Conservation (phyloP, 2,329 filamentous ascomycete genomes). For the Phyllosticta citrichinensis region DNA sequence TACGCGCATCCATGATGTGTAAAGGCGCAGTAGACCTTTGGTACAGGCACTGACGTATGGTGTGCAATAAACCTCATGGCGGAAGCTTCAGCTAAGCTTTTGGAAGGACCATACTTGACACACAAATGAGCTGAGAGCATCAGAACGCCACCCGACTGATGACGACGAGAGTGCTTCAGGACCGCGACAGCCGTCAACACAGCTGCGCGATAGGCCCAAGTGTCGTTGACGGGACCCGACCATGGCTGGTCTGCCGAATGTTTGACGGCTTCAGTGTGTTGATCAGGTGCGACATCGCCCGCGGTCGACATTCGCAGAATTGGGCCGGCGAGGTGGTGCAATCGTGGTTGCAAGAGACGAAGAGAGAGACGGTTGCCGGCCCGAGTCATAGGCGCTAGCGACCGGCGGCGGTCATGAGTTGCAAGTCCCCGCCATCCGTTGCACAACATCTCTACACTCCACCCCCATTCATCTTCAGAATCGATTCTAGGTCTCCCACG, state of each 20-base stretch:
- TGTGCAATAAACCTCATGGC: conserved; percentile 32
- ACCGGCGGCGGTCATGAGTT: too few relatives aligned
- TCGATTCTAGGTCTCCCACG: neutral
- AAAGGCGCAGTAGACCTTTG: conserved; percentile 37
- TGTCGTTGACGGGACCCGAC: neutral
- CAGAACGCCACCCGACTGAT: neutral
- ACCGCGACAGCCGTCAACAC: neutral
- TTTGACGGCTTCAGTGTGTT: neutral
- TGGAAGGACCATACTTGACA: conserved; percentile 25
- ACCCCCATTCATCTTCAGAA: too few relatives aligned
- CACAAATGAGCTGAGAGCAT: conserved; percentile 1
- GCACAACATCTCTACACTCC: too few relatives aligned
- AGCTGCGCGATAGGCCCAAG: neutral
- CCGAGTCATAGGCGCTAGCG: too few relatives aligned
- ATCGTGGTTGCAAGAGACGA: too few relatives aligned
- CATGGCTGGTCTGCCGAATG: neutral
- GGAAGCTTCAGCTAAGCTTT: conserved; percentile 29
- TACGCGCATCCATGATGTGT: conserved; percentile 29
- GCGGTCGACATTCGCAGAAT: neutral
- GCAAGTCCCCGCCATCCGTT: too few relatives aligned
- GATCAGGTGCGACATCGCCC: neutral
- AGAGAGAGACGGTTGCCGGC: too few relatives aligned
- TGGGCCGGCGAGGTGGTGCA: too few relatives aligned
- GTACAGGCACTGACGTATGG: conserved; percentile 37
- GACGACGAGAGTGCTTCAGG: conserved; percentile 1